Conservation (phyloP, 129 eudicot species). For the Cynara cardunculus region DNA sequence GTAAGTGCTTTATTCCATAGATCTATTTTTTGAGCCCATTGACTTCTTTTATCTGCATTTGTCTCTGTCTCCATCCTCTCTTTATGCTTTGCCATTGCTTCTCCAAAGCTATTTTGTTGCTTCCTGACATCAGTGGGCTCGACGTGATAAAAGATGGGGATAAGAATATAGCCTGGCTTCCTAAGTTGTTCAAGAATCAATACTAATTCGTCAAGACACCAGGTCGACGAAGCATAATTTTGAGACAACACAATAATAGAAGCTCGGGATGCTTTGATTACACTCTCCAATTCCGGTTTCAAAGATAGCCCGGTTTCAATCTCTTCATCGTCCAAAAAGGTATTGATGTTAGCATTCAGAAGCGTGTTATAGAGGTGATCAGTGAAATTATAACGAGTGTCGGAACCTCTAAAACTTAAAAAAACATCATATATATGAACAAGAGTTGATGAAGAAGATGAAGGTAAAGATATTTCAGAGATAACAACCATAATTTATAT, state of each 20-base stretch:
- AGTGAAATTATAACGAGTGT: neutral
- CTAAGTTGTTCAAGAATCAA: neutral
- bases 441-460: neutral
- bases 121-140: neutral
- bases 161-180: neutral
- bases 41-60: neutral
- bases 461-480: neutral
- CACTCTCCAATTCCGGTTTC: neutral
- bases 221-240: neutral
- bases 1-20: neutral
- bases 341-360: neutral
- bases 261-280: neutral
- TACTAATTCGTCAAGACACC: neutral
- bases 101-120: neutral
- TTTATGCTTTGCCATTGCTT: neutral
- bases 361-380: neutral
- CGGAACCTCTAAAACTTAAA: neutral
- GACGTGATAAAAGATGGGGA: conserved; percentile 18
- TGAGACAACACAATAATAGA: neutral
- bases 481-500: neutral
- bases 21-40: neutral
- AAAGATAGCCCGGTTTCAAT: neutral
- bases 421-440: neutral
- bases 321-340: neutral
- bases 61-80: neutral